Conservation (phyloP, 306 rosid species). For the Parietaria judaica region DNA sequence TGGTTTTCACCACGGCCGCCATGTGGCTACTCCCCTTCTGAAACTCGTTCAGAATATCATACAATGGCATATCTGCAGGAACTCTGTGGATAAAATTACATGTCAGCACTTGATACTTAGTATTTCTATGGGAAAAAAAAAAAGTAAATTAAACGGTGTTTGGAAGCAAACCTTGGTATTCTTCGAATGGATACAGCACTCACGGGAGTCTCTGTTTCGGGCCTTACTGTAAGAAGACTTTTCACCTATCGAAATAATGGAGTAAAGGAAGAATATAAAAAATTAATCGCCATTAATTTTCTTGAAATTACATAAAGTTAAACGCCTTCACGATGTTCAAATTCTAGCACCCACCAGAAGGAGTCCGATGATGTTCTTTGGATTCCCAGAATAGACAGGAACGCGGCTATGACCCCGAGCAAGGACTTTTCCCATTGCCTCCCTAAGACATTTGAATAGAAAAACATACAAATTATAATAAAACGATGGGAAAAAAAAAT, state of each 20-base stretch:
- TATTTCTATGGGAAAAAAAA: slow-evolving; percentile 3
- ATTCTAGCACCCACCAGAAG: slow-evolving; percentile 50
- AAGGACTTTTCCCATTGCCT: slow-evolving; percentile 95
- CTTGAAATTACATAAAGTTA: neutral
- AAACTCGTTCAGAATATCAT: slow-evolving; percentile 92
- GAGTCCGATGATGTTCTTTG: slow-evolving; percentile 85
- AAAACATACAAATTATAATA: neutral
- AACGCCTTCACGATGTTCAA: slow-evolving; percentile 11
- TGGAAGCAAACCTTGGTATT: slow-evolving; percentile 72
- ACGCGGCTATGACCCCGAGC: slow-evolving; percentile 98
- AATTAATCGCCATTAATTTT: neutral
- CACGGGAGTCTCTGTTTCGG: slow-evolving; percentile 96
- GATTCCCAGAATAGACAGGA: slow-evolving; percentile 92
- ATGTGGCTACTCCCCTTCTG: slow-evolving; percentile 98
- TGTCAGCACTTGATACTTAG: slow-evolving; percentile 16
- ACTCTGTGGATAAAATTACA: slow-evolving; percentile 50
- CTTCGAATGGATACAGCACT: slow-evolving; percentile 90
- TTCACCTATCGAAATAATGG: slow-evolving; percentile 46
- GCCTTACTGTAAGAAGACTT: slow-evolving; percentile 90
- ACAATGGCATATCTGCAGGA: slow-evolving; percentile 96
- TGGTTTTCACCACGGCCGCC: slow-evolving; percentile 90
- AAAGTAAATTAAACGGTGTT: slow-evolving; percentile 7
- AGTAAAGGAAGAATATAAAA: slow-evolving; percentile 12
- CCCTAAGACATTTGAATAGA: slow-evolving; percentile 43
- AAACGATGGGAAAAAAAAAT: neutral